Percentiles rank a stretch among this genome's conserved stretches.
These are phyloP conservation scores for Candida tetrigidarum DNA, from an alignment of 1,139 yeast genomes.

Conservation along the genomic window DNA sequence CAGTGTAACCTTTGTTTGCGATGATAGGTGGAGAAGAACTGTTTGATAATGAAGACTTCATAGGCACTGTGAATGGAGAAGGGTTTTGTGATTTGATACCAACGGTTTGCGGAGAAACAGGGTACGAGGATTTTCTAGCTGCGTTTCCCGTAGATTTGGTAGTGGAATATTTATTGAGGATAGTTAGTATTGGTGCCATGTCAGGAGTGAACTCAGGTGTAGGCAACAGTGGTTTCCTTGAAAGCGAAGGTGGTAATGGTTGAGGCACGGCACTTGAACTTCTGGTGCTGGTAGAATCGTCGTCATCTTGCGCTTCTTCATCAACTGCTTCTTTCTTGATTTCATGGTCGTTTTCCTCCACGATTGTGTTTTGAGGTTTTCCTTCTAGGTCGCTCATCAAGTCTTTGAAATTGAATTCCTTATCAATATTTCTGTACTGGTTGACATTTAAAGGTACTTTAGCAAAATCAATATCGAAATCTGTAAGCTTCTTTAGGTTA, in stretches of 20 bases:
- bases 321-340: slow-evolving; percentile 9
- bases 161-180: slow-evolving; percentile 29
- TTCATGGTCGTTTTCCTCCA: slow-evolving; percentile 13
- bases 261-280: slow-evolving; percentile 13
- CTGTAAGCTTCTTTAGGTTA: slow-evolving; percentile 10
- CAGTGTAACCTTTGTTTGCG: slow-evolving; percentile 8
- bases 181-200: slow-evolving; percentile 38
- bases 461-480: slow-evolving; percentile 51
- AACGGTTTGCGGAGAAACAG: slow-evolving; percentile 19
- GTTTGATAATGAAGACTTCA: slow-evolving; percentile 20
- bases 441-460: slow-evolving; percentile 59
- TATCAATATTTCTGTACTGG: slow-evolving; percentile 59
- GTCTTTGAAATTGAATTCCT: slow-evolving; percentile 55
- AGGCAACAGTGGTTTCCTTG: slow-evolving; percentile 31
- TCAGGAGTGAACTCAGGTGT: slow-evolving; percentile 52
- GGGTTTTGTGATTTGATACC: slow-evolving; percentile 23
- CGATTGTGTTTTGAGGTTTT: slow-evolving; percentile 1
- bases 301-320: too few relatives aligned
- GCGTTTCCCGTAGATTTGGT: slow-evolving; percentile 5
- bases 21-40: slow-evolving; percentile 11
- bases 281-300: slow-evolving; percentile 13
- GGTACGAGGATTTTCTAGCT: slow-evolving; percentile 16
- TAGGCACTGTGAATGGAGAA: slow-evolving; percentile 29
- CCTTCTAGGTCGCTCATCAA: slow-evolving; percentile 20
- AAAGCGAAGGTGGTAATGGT: slow-evolving; percentile 6